Evolutionary conservation across 768 basidiomycete species (phyloP), one percentile per base, ranked within the genome.

Genomic region (Podaxis sp.): DNA sequence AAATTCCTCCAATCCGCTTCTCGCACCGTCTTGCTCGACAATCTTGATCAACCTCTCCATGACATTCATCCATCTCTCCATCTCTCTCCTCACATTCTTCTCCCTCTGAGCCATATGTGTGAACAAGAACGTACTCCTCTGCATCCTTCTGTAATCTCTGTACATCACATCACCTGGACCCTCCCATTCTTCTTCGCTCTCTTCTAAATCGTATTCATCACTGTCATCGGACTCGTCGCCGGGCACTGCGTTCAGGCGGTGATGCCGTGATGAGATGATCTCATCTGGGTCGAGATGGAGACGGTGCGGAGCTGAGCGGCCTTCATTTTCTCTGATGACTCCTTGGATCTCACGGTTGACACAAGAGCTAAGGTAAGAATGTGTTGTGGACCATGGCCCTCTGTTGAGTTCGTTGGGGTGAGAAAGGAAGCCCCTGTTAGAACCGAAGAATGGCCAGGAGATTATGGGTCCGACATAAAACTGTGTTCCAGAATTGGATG

Each of bases 391-490:
- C 89, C 90, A 93, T 0, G 91, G 92, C 2, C 91, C 91, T n/a
- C 91, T 85, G 66, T 91, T 78, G 37, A 93, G 78, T 64, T 91
- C 89, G 21, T 77, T 73, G 2, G 86, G 86, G 64, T 89, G 88
- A 2, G 72, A 64, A 23, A 91, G 79, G 61, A 90, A 87, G 35
- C 91, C 91, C 42, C 92, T 81, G 64, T 88, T 86, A 3, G 90
- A 88, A 50, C 91, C 91, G 69, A 94, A 94, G 79, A 93, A 94
- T 1, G 91, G 89, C 91, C 92, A 94, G 2, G 91, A 92, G 53
- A 93, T 83, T 67, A 94, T 93, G 6, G 89, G 88, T 3, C 91
- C 91, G 47, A 93, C 78, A 53, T 87, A 82, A 71, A 80, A 83
- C 54, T 80, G 76, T 37, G 50, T 62, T 50, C 32, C 47, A n/a